Conservation (phyloP, 129 eudicot species). For the Chrysanthemum lavandulifolium region DNA sequence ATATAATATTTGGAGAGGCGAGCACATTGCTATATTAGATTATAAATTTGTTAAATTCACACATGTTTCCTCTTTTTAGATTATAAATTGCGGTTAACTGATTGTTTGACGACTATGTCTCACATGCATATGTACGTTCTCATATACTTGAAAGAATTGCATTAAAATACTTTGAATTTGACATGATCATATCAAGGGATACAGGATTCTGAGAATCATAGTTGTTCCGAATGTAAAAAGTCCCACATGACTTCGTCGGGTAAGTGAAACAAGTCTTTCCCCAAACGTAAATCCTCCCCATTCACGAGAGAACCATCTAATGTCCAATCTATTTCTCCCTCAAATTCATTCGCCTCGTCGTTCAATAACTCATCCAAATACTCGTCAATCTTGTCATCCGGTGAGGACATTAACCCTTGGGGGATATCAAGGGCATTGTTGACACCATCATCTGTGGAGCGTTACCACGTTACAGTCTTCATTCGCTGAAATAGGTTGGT, state of each 20-base stretch:
- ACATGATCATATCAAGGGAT: too few relatives aligned
- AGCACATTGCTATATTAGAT: too few relatives aligned
- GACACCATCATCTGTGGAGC: neutral
- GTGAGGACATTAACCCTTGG: neutral
- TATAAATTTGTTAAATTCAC: too few relatives aligned
- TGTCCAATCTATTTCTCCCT: constrained; percentile 16
- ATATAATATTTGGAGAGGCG: too few relatives aligned
- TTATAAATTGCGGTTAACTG: too few relatives aligned
- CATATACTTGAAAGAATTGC: too few relatives aligned
- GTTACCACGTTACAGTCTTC: neutral
- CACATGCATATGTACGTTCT: too few relatives aligned
- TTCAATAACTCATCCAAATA: constrained; percentile 22
- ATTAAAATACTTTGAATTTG: too few relatives aligned
- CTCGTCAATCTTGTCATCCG: constrained; percentile 4
- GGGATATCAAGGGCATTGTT: neutral
- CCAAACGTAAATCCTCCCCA: neutral
- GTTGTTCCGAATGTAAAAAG: constrained; percentile 9
- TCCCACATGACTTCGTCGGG: constrained; percentile 34
- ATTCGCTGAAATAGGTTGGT: neutral
- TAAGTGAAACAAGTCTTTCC: constrained; percentile 14
- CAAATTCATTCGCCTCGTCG: constrained; percentile 3
- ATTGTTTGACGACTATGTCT: too few relatives aligned
- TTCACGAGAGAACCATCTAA: neutral
- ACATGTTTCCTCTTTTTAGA: too few relatives aligned
- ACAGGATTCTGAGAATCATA: neutral